Conservation (phyloP, 495 filamentous ascomycete genomes). For the Thozetella sp. region DNA sequence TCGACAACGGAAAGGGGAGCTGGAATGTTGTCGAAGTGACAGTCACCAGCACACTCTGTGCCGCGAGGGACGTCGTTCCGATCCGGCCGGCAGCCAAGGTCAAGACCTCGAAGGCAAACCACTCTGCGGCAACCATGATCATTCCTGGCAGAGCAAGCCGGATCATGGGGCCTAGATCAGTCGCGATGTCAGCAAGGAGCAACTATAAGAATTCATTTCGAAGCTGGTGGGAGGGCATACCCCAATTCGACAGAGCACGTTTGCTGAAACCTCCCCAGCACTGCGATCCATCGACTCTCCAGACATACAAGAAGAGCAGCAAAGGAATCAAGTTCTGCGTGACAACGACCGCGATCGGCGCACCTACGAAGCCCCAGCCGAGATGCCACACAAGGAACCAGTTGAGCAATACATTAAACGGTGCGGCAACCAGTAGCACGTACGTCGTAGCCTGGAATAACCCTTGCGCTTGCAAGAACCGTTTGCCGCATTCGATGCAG, state of each 20-base stretch:
- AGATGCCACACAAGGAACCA: conserved; percentile 77
- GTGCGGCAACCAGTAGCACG: conserved; percentile 66
- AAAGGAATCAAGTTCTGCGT: conserved; percentile 80
- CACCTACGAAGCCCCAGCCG: conserved; percentile 79
- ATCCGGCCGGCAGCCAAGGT: conserved; percentile 74
- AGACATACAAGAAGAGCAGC: conserved; percentile 73
- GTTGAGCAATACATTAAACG: conserved; percentile 67
- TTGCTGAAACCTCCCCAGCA: conserved; percentile 86
- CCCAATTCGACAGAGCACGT: conserved; percentile 80
- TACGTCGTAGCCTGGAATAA: conserved; percentile 70
- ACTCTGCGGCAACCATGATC: conserved; percentile 92
- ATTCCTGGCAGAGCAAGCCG: conserved; percentile 82
- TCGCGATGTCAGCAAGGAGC: background rate
- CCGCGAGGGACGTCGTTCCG: conserved; percentile 66
- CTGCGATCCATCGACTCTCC: conserved; percentile 73
- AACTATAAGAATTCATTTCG: background rate
- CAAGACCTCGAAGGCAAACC: conserved; percentile 80
- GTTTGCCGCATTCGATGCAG: conserved; percentile 69
- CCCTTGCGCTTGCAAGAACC: conserved; percentile 75
- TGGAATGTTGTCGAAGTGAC: conserved; percentile 59
- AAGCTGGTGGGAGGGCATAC: conserved; percentile 14
- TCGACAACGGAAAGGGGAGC: conserved; percentile 62
- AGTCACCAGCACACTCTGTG: conserved; percentile 60
- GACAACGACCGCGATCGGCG: conserved; percentile 83
- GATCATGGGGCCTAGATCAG: conserved; percentile 66